phyloP scores from a whole-genome alignment of 2,329 filamentous ascomycete species.

The Fusarium concolor region DNA sequence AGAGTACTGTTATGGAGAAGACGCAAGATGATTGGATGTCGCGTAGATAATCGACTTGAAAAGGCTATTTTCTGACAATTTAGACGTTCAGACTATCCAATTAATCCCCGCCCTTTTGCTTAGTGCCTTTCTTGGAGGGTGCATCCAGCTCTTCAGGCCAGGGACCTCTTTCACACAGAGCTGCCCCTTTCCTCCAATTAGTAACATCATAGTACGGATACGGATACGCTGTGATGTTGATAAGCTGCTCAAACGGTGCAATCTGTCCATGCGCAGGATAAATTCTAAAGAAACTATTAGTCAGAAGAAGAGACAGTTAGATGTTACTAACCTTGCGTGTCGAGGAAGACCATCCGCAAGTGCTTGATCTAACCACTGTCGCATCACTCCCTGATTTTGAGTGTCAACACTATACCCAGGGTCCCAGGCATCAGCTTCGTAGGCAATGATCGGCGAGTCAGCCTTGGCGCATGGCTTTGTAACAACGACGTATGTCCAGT shows the following conservation, averaged over 20 bases:
- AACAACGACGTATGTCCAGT: slow-evolving; percentile 28
- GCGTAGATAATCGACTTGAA: too few relatives aligned
- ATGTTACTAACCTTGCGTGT: not conserved
- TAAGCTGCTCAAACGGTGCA: not conserved
- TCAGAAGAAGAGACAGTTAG: rapidly evolving
- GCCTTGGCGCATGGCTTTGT: not conserved
- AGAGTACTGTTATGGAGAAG: too few relatives aligned
- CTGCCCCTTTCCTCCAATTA: not conserved
- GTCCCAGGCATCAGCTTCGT: slow-evolving; percentile 5
- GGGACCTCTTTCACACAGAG: not conserved
- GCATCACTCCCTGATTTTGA: not conserved
- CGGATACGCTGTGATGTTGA: not conserved
- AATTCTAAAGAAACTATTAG: not conserved
- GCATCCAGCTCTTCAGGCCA: too few relatives aligned
- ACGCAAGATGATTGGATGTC: too few relatives aligned
- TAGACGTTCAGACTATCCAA: too few relatives aligned
- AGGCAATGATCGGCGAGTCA: not conserved
- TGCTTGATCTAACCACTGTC: not conserved
- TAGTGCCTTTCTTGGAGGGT: too few relatives aligned
- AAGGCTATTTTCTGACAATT: too few relatives aligned
- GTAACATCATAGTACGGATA: not conserved
- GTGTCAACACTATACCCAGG: not conserved
- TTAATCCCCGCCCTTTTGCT: too few relatives aligned
- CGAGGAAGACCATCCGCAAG: not conserved
- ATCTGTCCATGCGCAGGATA: not conserved